These are phyloP conservation scores for Wallacemonas sp. DNA, from an alignment of 208 protist species.

Conservation along the genomic window DNA sequence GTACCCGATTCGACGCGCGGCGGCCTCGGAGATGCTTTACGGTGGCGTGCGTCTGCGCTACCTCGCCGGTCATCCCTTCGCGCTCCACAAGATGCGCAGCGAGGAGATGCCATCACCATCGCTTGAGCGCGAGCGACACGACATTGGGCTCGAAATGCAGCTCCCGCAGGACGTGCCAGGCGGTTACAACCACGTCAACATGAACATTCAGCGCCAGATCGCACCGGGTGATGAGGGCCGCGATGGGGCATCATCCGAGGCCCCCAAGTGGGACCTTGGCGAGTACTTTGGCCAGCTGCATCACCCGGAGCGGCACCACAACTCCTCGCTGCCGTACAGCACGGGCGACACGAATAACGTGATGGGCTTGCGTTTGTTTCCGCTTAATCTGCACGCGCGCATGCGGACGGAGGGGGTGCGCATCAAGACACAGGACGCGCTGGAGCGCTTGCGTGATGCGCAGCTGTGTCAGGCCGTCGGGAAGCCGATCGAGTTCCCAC, in stretches of 20 bases:
- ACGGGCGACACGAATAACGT: slow-evolving; percentile 61
- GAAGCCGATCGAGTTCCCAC: slow-evolving; percentile 46
- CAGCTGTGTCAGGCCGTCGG: slow-evolving; percentile 43
- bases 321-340: slow-evolving; percentile 55
- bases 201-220: slow-evolving; percentile 37
- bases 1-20: slow-evolving; percentile 64
- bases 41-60: slow-evolving; percentile 70
- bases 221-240: slow-evolving; percentile 9
- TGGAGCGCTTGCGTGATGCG: slow-evolving; percentile 48
- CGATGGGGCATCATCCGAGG: neutral
- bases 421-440: slow-evolving; percentile 63
- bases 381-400: slow-evolving; percentile 61
- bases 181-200: slow-evolving; percentile 19
- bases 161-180: slow-evolving; percentile 29
- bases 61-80: slow-evolving; percentile 51
- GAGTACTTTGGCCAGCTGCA: slow-evolving; percentile 33
- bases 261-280: slow-evolving; percentile 37
- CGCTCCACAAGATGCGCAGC: slow-evolving; percentile 45
- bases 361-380: slow-evolving; percentile 62
- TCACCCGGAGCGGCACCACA: slow-evolving; percentile 62
- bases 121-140: slow-evolving; percentile 47
- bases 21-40: slow-evolving; percentile 78
- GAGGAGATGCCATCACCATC: slow-evolving; percentile 69
- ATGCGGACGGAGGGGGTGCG: slow-evolving; percentile 48
- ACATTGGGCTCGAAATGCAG: slow-evolving; percentile 70